A percentile compares a stretch with the other conserved stretches of the same genome.
phyloP scores from a whole-genome alignment of 2,329 filamentous ascomycete species.

The Thelonectria discophora region DNA sequence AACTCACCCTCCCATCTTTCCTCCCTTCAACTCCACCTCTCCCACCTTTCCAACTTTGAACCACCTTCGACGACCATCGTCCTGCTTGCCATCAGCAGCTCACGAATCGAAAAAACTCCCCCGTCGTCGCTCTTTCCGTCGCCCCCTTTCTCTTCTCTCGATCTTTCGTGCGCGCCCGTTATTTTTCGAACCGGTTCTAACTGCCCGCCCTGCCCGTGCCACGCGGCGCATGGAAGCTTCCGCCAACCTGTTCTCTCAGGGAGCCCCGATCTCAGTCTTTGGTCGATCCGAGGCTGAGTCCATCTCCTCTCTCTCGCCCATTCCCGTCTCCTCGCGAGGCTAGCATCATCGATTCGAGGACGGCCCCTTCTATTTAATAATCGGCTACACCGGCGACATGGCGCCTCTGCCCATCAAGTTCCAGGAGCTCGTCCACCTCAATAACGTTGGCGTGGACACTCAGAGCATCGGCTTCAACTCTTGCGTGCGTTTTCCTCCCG shows the following conservation, averaged over 20 bases:
- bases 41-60: slow-evolving; percentile 21
- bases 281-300: slow-evolving; percentile 40
- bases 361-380: slow-evolving; percentile 38
- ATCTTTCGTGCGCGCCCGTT: slow-evolving; percentile 29
- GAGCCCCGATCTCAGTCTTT: slow-evolving; percentile 38
- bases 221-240: slow-evolving; percentile 52
- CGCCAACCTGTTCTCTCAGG: slow-evolving; percentile 37
- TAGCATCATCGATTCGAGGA: slow-evolving; percentile 39
- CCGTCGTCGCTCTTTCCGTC: slow-evolving; percentile 30
- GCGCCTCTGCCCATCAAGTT: slow-evolving; percentile 90
- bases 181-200: slow-evolving; percentile 14
- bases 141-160: slow-evolving; percentile 29
- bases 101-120: slow-evolving; percentile 26
- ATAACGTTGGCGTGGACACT: slow-evolving; percentile 57
- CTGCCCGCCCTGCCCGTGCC: slow-evolving; percentile 35
- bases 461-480: slow-evolving; percentile 78
- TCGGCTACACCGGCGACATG: slow-evolving; percentile 55
- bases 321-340: slow-evolving; percentile 31
- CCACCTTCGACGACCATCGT: slow-evolving; percentile 33
- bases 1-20: slow-evolving; percentile 29
- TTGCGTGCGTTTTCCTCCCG: slow-evolving; percentile 66
- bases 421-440: slow-evolving; percentile 83
- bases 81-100: slow-evolving; percentile 42
- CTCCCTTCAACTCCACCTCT: slow-evolving; percentile 33
- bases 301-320: slow-evolving; percentile 25